Base-by-base conservation (phyloP, 2,329 filamentous ascomycete species). In the Ascochyta koolunga region DNA sequence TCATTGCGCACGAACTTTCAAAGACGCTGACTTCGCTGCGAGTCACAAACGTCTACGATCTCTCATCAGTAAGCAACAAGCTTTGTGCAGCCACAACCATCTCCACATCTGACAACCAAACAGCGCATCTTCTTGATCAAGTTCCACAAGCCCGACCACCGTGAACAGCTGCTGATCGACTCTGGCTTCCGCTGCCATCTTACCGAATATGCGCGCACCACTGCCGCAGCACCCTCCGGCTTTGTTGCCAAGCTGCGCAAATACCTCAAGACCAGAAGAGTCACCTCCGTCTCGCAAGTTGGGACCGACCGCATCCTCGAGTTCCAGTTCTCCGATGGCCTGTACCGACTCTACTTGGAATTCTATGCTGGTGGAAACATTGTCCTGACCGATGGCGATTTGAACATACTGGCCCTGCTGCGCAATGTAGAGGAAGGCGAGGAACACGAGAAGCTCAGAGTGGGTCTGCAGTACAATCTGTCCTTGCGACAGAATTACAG, bases 281-380 rank as follows among this genome's bases (percentile, higher is more conserved):
- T 96, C 52, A 96, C 93, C 0, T 82, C 84, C 0, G 85, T 99
- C 9, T 79, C 82, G 1, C 95, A 99, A 76, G 84, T 99, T 44
- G 95, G 95, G 42, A 97, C 93, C 2, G 95, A 99, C 74, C 85
- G 95, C 47, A 89, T 99, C 57, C 88, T 99, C 47, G 91, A 98
- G 72, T 86, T 99, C 48, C 84, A 89, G 66, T 97, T 99, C 72
- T 96, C 90, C 65, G 92, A 98, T 79, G 95, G 95, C 10, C 83
- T 88, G 64, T 97, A 96, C 71, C 83, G 89, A 36, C 76, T 99
- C 19, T 97, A 91, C 71, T 79, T 99, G 24, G 95, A 99, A 77
- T 99, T 99, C 78, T 99, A 96, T 72, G 93, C 95, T 1, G 90
- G 90, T 46, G 95, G 95, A 39, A 99, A 99, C 71, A 88, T 99